Base-by-base conservation (phyloP, 2,329 filamentous ascomycete genomes). In the Microthyrium microscopicum region DNA sequence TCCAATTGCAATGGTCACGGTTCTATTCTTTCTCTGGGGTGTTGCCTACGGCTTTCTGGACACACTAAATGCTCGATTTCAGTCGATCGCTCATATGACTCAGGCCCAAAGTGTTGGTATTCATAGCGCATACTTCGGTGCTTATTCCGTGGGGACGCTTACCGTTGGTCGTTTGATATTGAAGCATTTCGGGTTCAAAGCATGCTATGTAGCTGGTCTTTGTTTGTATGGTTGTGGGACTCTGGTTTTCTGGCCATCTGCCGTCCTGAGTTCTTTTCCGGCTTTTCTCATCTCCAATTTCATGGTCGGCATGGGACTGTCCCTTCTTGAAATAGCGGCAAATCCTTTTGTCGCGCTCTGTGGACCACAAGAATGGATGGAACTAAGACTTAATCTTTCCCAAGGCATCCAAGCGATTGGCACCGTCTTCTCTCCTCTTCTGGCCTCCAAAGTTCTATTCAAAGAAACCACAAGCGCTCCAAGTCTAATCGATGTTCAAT, bases 11-110 rank as follows among this genome's bases (percentile, higher is more conserved):
- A 62, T 82, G 41, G 82, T 91, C 16, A 81, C 79, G 1, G 67
- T 85, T 5, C 60, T 93, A 0, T 92, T 93, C 55, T 73, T 92
- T 41, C 60, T 93, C 3, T 92, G 83, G 84, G 85, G 85, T 0
- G 77, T 93, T 37, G 84, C 83, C 0, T 93, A 93, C 44, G 85
- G 85, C 1, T 65, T 93, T 2, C 61, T 93, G 5, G 83, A 89
- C 46, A 77, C 76, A 0, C 66, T 94, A 19, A 92, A 92, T 49
- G 66, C 65, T 15, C 71, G 72, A 17, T 74, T 83, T 33, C 70
- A 76, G 22, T 48, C 54, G 9, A 66, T 82, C 5, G 66, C 74
- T 11, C 46, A 66, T 16, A 75, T 78, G 62, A 67, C 61, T 1
- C 52, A 61, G 0, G 64, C 68, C 5, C 65, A 83, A 50, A 74